Evolutionary conservation across 1,284 basidiomycete genomes (phyloP).

Genomic region (Pholiota adiposa): DNA sequence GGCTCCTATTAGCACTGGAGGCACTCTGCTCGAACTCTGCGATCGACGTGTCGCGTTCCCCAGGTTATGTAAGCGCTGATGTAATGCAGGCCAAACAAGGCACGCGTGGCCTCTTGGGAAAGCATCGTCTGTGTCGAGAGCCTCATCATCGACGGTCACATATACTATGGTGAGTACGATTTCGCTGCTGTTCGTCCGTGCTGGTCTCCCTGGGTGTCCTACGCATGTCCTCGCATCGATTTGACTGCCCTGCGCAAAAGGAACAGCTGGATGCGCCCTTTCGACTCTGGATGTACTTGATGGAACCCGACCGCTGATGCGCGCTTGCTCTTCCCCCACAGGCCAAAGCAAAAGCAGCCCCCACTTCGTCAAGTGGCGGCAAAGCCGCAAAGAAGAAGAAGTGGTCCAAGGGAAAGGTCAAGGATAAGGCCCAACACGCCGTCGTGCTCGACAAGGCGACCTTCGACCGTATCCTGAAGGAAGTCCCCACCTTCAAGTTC

Average conservation of each 20-base stretch:
- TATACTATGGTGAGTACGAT: slow-evolving; percentile 43
- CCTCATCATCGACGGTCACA: slow-evolving; percentile 42
- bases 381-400: slow-evolving; percentile 99
- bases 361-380: slow-evolving; percentile 70
- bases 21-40: not conserved
- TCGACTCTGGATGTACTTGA: slow-evolving; percentile 33
- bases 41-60: slow-evolving; percentile 35
- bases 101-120: slow-evolving; percentile 33
- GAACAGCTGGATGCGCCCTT: slow-evolving; percentile 37
- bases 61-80: slow-evolving; percentile 27
- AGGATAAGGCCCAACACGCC: slow-evolving; percentile 97
- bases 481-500: slow-evolving; percentile 99
- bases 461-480: slow-evolving; percentile 98
- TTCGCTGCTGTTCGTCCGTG: slow-evolving; percentile 16
- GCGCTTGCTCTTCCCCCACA: slow-evolving; percentile 30
- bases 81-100: slow-evolving; percentile 38
- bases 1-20: slow-evolving; percentile 9
- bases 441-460: slow-evolving; percentile 91
- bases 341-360: slow-evolving; percentile 80
- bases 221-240: slow-evolving; percentile 6
- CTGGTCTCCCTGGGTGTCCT: slow-evolving; percentile 12
- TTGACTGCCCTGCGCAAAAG: not conserved
- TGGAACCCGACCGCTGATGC: slow-evolving; percentile 21
- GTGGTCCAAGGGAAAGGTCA: slow-evolving; percentile 99
- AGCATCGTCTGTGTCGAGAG: slow-evolving; percentile 19